Conservation (phyloP, 176 grass and related monocot genomes). For the Triticum aestivum region IWGSC_CS_RefSeq_v2.1 NC_057803.1:113764202-113764701, state of each 20-base stretch:
- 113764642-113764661: neutral
- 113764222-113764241: conserved; percentile 98
- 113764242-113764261: conserved; percentile 83
- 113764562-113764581: neutral
- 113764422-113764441: neutral
- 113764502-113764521: neutral
- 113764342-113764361: no score
- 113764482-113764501: neutral
- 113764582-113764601: neutral
- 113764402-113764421: neutral
- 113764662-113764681: neutral
- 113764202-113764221: conserved; percentile 99
- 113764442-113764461: neutral
- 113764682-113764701: neutral
- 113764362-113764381: neutral
- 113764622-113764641: neutral
- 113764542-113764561: neutral
- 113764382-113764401: neutral
- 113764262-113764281: conserved; percentile 90
- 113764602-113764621: neutral
- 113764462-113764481: neutral
- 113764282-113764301: conserved; percentile 99
- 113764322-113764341: conserved; percentile 93
- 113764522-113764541: neutral
- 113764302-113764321: conserved; percentile 98